Conservation (phyloP, 345 rosid genomes). For the Microcos paniculata region DNA sequence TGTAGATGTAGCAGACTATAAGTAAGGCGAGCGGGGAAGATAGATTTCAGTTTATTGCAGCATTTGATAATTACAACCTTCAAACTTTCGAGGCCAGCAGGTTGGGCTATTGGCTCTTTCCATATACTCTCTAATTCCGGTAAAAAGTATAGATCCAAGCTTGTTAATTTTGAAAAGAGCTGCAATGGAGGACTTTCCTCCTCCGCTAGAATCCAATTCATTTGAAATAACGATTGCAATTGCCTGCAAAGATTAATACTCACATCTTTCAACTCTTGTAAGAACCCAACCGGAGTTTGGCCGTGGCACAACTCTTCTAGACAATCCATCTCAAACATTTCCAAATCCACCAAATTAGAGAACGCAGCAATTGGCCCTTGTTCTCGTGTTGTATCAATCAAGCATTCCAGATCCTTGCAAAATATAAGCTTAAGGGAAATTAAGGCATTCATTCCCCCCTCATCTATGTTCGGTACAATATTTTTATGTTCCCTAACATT, state of each 20-base stretch:
- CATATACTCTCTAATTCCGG: background rate
- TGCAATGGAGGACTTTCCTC: no score
- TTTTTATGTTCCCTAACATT: no score
- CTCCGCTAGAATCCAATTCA: no score
- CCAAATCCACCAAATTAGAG: background rate
- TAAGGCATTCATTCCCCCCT: no score
- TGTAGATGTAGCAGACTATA: background rate
- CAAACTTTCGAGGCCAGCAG: background rate
- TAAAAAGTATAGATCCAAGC: background rate
- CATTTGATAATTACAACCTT: background rate
- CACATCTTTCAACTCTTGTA: background rate
- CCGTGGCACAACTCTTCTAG: background rate
- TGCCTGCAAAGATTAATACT: no score
- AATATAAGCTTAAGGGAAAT: background rate
- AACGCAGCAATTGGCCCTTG: background rate
- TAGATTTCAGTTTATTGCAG: background rate
- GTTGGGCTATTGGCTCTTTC: background rate
- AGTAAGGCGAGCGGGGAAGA: background rate
- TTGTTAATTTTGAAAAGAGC: no score
- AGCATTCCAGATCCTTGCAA: background rate
- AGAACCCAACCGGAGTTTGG: background rate
- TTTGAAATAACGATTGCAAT: no score
- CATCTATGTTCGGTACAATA: no score
- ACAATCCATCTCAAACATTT: rapidly evolving
- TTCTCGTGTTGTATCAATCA: background rate